Evolutionary conservation across 345 rosid species (phyloP), one percentile per base, ranked within the genome.

Genomic region (Eucalyptus curtisii): DNA sequence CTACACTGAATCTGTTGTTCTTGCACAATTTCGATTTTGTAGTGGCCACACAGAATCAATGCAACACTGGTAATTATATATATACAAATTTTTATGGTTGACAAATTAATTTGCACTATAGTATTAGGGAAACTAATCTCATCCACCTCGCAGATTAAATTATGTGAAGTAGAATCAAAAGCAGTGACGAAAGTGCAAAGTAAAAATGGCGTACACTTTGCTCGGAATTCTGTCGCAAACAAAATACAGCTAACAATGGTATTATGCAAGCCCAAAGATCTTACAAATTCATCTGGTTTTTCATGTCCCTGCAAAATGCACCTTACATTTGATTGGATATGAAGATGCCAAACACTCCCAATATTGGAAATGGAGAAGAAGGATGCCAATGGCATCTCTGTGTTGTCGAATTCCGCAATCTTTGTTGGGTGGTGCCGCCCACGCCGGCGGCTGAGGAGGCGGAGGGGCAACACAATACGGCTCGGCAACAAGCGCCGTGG

Each of bases 401-500:
- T 88, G 89, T 57, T 91, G 16, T 89, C 94, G 42, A 93, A 89
- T 40, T 92, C 96, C 13, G 27, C 92, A 4, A 40, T 89, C 86
- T 15, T 91, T 30, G 91, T 61, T 4, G 93, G 95, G 81, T 91
- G 95, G 91, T 94, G 96, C 90, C 90, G 95, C 87, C 90, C 92
- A 6, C 92, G 90, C 20, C 31, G 90, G 91, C 91, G 95, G 90
- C 88, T 90, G 82, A 93, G 94, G 93, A 92, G 97, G 86, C 64
- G 87, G 89, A 88, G 94, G 76, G 89, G 90, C 17, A 76, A 92
- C 92, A 93, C 94, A 14, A 87, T 94, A 33, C 91, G 98, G 90
- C 94, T 97, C 30, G 98, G 99, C 89, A 95, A 94, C 87, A 92
- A 91, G 90, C 93, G 97, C 24, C 88, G 97, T 20, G 97, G 98